phyloP scores from a whole-genome alignment of 768 basidiomycete species.

The Gymnopilus junonius region DNA sequence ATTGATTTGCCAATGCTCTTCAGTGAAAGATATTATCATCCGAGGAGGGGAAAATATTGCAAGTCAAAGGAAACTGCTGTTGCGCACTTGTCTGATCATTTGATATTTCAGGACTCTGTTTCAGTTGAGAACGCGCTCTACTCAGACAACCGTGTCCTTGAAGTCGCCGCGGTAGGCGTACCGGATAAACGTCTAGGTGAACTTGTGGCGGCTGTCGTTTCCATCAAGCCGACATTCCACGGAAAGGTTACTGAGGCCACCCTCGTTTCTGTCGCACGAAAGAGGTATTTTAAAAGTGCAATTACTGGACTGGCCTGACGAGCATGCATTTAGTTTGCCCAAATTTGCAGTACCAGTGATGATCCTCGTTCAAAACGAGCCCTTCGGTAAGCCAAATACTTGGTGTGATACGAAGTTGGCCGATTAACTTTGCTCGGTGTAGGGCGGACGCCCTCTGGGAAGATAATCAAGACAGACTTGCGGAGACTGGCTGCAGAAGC shows the following conservation, averaged over 20 bases:
- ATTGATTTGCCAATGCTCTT: conserved; percentile 1
- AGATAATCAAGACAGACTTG: conserved; percentile 56
- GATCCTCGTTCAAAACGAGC: conserved; percentile 52
- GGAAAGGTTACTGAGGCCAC: conserved; percentile 51
- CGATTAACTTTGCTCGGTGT: background rate
- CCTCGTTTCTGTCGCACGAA: conserved; percentile 45
- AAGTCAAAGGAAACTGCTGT: conserved; percentile 22
- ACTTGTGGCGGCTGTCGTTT: conserved; percentile 59
- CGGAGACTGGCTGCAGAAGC: conserved; percentile 51
- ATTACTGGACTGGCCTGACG: no score
- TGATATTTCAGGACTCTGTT: conserved; percentile 52
- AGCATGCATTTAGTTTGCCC: conserved; percentile 41
- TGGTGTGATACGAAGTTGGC: background rate
- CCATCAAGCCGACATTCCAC: conserved; percentile 47
- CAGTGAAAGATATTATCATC: conserved; percentile 69
- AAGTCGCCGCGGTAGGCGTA: conserved; percentile 64
- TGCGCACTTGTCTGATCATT: background rate
- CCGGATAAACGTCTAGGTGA: conserved; percentile 65
- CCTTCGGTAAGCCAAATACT: conserved; percentile 45
- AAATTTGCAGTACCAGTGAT: conserved; percentile 64
- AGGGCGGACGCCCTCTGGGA: conserved; percentile 63
- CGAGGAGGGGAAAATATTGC: conserved; percentile 70
- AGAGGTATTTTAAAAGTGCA: conserved; percentile 37
- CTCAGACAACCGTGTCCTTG: conserved; percentile 54
- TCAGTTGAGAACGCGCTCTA: conserved; percentile 66